Percentiles rank a stretch among this genome's conserved stretches.
phyloP scores from a whole-genome alignment of 2,329 filamentous ascomycete genomes.

The Diaporthe ilicicola region DNA sequence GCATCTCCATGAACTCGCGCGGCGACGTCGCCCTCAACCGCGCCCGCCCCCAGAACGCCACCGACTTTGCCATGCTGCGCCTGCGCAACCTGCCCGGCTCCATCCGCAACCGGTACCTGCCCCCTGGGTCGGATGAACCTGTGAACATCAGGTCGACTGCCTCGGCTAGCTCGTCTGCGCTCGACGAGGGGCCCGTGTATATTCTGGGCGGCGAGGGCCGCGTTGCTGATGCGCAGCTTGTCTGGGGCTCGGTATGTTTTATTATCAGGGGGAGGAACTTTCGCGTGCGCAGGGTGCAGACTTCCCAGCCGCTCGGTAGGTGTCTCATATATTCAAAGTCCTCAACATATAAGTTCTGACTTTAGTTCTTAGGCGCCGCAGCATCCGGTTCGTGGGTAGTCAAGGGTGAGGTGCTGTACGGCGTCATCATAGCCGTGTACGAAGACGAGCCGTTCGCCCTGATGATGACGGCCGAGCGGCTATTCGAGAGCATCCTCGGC shows the following conservation, averaged over 20 bases:
- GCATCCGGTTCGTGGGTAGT: conserved; percentile 30
- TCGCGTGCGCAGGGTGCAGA: conserved; percentile 24
- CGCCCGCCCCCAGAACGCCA: conserved; percentile 18
- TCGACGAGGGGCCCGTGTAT: conserved; percentile 24
- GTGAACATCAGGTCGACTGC: conserved; percentile 21
- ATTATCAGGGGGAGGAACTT: conserved; percentile 27
- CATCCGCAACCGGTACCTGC: conserved; percentile 20
- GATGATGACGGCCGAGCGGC: conserved; percentile 26
- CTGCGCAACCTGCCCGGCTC: conserved; percentile 7
- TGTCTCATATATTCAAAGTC: neutral
- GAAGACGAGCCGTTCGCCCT: conserved; percentile 29
- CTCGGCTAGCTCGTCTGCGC: conserved; percentile 15
- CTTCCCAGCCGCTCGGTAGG: conserved; percentile 12
- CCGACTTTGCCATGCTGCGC: conserved; percentile 27
- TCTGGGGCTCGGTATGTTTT: conserved; percentile 27
- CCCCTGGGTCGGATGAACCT: neutral
- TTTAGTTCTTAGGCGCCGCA: neutral
- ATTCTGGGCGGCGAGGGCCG: conserved; percentile 3
- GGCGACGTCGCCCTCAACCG: conserved; percentile 28
- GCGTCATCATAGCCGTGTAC: conserved; percentile 27
- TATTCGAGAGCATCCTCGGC: conserved; percentile 26
- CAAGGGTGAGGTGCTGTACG: conserved; percentile 26
- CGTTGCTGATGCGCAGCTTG: conserved; percentile 22
- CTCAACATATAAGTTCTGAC: neutral
- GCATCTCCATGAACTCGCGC: conserved; percentile 29